Percentiles rank a stretch among this genome's conserved stretches.
These are phyloP conservation scores for Thraustochytrium aureum DNA, from an alignment of 352 stramenopile species.

Conservation along the genomic window DNA sequence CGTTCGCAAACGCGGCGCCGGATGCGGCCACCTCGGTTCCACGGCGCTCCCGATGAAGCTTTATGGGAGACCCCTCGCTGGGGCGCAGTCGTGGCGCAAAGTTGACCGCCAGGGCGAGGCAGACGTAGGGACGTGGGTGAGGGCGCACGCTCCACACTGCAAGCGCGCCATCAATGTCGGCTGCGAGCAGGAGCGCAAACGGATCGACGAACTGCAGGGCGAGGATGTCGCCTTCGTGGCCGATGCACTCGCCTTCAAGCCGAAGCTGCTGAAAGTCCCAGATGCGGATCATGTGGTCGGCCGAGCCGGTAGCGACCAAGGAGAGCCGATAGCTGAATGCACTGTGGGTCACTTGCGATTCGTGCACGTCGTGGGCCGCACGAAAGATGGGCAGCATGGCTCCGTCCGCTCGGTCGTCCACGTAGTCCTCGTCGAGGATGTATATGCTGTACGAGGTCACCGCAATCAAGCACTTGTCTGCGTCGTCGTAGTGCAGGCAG, in stretches of 20 bases:
- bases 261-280: constrained; percentile 80
- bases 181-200: constrained; percentile 66
- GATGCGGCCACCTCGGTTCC: too few relatives aligned
- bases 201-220: constrained; percentile 69
- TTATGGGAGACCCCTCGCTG: background rate
- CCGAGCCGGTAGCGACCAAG: constrained; percentile 74
- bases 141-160: constrained; percentile 33
- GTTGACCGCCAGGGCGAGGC: constrained; percentile 4
- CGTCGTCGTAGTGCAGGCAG: constrained; percentile 37
- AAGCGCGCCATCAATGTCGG: constrained; percentile 61
- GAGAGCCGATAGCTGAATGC: constrained; percentile 69
- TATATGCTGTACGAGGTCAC: constrained; percentile 61
- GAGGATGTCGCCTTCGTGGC: constrained; percentile 59
- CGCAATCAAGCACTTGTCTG: constrained; percentile 56
- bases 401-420: constrained; percentile 56
- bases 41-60: too few relatives aligned
- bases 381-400: constrained; percentile 63
- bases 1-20: too few relatives aligned
- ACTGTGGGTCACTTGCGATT: constrained; percentile 61
- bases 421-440: constrained; percentile 69
- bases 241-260: constrained; percentile 60
- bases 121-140: constrained; percentile 13
- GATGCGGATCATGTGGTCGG: constrained; percentile 85
- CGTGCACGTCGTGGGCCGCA: constrained; percentile 66
- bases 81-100: background rate